phyloP scores from a whole-genome alignment of 2,329 filamentous ascomycete genomes.

The Colletotrichum acutatum region DNA sequence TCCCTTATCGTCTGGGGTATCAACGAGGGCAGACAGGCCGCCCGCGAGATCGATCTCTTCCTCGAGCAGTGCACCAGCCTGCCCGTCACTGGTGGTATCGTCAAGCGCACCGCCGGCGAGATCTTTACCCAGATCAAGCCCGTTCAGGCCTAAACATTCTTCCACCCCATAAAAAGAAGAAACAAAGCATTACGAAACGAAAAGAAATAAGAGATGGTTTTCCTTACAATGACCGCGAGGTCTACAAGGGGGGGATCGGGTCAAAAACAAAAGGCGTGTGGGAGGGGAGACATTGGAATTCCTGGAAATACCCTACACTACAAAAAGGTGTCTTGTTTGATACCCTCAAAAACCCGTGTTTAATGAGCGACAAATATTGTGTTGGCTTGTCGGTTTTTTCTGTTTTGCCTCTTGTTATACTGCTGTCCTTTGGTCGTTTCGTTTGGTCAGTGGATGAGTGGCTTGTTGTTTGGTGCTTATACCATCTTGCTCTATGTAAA shows the following conservation, averaged over 20 bases:
- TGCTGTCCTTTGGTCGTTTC: background rate
- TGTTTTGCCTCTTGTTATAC: too few relatives aligned
- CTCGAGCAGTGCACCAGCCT: constrained; percentile 83
- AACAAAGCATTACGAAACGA: background rate
- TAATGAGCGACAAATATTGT: background rate
- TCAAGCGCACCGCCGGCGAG: constrained; percentile 84
- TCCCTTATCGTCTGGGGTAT: constrained; percentile 98
- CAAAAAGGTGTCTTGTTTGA: constrained; percentile 7
- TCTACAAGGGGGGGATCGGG: background rate
- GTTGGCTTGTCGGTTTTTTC: background rate
- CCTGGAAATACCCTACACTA: constrained; percentile 6
- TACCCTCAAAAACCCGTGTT: constrained; percentile 3
- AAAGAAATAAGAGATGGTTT: background rate
- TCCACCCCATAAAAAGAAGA: background rate
- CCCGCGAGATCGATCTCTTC: constrained; percentile 90
- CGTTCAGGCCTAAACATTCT: constrained; percentile 36
- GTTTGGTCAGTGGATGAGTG: background rate
- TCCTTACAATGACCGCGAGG: background rate
- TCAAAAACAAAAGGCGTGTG: background rate
- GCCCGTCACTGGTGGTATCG: constrained; percentile 91
- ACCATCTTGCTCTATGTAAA: background rate
- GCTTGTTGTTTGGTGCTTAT: background rate
- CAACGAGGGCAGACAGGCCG: constrained; percentile 94
- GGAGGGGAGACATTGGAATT: background rate
- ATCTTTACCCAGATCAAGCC: constrained; percentile 58